Base-by-base conservation (phyloP, 2,329 filamentous ascomycete species). In the Aspergillus ochraceoroseus region DNA sequence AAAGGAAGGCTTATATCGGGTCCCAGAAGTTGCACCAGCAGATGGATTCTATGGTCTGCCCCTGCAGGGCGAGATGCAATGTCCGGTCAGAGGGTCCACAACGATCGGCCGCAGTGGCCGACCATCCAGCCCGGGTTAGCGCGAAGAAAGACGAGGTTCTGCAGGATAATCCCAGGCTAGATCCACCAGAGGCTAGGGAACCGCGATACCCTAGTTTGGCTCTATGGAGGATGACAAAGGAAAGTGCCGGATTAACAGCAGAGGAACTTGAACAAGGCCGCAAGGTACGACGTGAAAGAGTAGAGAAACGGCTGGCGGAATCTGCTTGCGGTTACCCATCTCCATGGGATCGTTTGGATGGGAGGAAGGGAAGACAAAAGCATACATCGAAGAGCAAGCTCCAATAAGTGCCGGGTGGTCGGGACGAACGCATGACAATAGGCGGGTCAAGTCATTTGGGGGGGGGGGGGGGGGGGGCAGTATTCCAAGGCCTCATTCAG, bases 191-290 rank as follows among this genome's bases (percentile, higher is more conserved):
- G 13, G 8, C 19, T n/a, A 33, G 31, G 1, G 31, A 33, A 17
- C 5, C 18, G 7, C 8, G 13, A 25, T 4, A 17, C n/a, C 8
- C 20, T 17, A 5, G 27, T 14, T 20, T 32, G 17, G 9, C 11
- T 9, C 17, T 26, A 9, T 32, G 15, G 20, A 17, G 22, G 13
- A 13, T 13, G 18, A 6, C 15, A 12, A 23, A 22, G 31, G 14
- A 11, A 13, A 28, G 13, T 25, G 25, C 23, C 4, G 19, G 5
- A 11, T 6, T 23, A 11, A 35, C 17, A 7, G 3, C 31, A 5
- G 31, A 12, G 7, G 38, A 40, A n/a, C 15, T 41, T 27, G 38
- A 36, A 19, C 17, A 41, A n/a, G 38, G 38, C n/a, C 25, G 31
- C 3, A 34, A n/a, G 11, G 30, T 41, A 4, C 38, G 38, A 12